These are phyloP conservation scores for Nemania sp. DNA, from an alignment of 2,329 filamentous ascomycete genomes.

Conservation along the genomic window DNA sequence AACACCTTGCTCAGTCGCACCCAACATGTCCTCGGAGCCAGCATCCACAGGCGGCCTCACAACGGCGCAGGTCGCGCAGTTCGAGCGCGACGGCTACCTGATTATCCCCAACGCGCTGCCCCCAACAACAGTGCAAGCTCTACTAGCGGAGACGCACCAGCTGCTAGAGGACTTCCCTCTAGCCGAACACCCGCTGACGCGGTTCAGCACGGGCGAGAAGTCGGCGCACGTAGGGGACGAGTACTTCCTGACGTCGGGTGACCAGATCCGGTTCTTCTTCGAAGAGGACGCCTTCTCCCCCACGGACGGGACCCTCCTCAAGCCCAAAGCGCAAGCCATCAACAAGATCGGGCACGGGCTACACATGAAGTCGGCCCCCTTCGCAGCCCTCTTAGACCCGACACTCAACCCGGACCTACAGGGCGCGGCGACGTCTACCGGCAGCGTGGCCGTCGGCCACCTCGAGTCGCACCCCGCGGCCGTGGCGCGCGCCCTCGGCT, in stretches of 20 bases:
- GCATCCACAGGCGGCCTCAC: constrained; percentile 61
- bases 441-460: constrained; percentile 34
- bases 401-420: constrained; percentile 49
- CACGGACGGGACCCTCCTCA: constrained; percentile 61
- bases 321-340: constrained; percentile 81
- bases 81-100: constrained; percentile 85
- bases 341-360: constrained; percentile 87
- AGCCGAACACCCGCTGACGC: constrained; percentile 86
- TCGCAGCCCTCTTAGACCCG: constrained; percentile 57
- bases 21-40: constrained; percentile 22
- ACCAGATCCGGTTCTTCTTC: constrained; percentile 96
- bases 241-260: constrained; percentile 88
- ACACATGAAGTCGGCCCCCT: constrained; percentile 69
- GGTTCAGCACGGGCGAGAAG: constrained; percentile 82
- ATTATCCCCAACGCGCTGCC: constrained; percentile 78
- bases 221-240: constrained; percentile 84
- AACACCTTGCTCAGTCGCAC: too few relatives aligned
- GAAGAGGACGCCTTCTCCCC: constrained; percentile 86
- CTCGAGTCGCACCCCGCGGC: constrained; percentile 52
- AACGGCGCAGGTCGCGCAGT: constrained; percentile 69
- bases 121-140: constrained; percentile 63
- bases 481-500: constrained; percentile 73
- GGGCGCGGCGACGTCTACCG: constrained; percentile 51
- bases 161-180: constrained; percentile 78
- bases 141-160: constrained; percentile 73